Conservation (phyloP, 352 stramenopile genomes). For the Phytophthora ramorum region DNA sequence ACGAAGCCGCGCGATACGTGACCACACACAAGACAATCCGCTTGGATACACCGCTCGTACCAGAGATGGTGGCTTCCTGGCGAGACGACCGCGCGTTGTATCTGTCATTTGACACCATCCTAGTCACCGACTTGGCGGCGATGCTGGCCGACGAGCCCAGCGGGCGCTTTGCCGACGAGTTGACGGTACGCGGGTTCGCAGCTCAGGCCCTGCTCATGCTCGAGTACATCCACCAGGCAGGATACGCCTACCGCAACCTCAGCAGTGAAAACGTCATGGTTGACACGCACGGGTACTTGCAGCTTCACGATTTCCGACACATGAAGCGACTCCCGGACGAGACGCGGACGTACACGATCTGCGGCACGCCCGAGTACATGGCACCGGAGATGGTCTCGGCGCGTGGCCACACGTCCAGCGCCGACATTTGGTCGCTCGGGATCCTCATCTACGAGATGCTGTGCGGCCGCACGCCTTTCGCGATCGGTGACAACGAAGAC, state of each 20-base stretch:
- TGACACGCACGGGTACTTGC: conserved; percentile 80
- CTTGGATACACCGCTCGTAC: conserved; percentile 71
- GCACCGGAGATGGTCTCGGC: conserved; percentile 90
- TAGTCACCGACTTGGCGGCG: conserved; percentile 71
- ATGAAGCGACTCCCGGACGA: conserved; percentile 88
- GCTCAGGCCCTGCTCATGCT: conserved; percentile 84
- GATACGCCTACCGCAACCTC: conserved; percentile 85
- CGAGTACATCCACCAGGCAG: conserved; percentile 83
- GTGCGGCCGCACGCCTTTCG: conserved; percentile 87
- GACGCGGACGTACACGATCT: conserved; percentile 88
- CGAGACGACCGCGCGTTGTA: conserved; percentile 85
- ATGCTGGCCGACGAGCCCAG: conserved; percentile 69
- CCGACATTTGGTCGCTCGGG: conserved; percentile 88
- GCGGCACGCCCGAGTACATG: conserved; percentile 90
- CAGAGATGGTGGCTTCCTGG: conserved; percentile 79
- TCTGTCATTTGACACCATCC: conserved; percentile 74
- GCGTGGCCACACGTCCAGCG: conserved; percentile 73
- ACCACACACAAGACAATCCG: conserved; percentile 72
- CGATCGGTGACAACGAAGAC: conserved; percentile 19
- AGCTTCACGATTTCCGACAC: conserved; percentile 88
- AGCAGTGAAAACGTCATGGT: conserved; percentile 89
- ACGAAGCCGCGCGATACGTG: conserved; percentile 79
- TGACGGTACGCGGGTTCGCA: conserved; percentile 61
- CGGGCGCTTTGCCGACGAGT: conserved; percentile 57
- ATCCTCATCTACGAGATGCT: conserved; percentile 91